Percentiles rank a stretch among this genome's conserved stretches.
Evolutionary conservation across 2,329 filamentous ascomycete genomes (phyloP).

Genomic region (Nemania sp.): DNA sequence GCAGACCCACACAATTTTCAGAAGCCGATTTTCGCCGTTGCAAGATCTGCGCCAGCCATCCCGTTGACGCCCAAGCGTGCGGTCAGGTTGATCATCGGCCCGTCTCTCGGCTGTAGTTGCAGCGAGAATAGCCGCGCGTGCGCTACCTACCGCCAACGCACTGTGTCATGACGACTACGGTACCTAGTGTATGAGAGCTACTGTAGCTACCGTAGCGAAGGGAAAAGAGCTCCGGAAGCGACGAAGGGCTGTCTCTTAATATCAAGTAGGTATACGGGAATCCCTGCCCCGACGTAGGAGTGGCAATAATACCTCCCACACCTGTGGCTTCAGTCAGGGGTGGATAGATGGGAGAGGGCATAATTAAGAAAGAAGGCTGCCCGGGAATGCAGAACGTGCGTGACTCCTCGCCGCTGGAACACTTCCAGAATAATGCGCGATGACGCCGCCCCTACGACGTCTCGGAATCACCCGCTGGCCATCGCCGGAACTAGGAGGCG

Average conservation of each 20-base stretch:
- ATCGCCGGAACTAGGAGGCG: neutral
- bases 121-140: slow-evolving; percentile 19
- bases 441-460: slow-evolving; percentile 16
- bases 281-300: too few species aligned
- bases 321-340: too few species aligned
- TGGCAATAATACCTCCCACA: slow-evolving; percentile 7
- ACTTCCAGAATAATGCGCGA: slow-evolving; percentile 25
- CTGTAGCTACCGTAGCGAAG: too few species aligned
- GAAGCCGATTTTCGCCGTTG: slow-evolving; percentile 21
- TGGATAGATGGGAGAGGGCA: neutral
- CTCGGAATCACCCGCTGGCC: slow-evolving; percentile 15
- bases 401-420: slow-evolving; percentile 16
- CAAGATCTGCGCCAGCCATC: slow-evolving; percentile 13
- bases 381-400: too few species aligned
- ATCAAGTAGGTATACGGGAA: too few species aligned
- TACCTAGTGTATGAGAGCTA: too few species aligned
- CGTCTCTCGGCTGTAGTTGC: slow-evolving; percentile 23
- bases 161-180: too few species aligned
- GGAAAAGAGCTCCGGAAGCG: too few species aligned
- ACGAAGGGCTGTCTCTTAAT: too few species aligned
- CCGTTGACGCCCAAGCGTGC: neutral
- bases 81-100: slow-evolving; percentile 24
- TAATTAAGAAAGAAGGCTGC: too few species aligned
- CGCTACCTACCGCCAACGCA: too few species aligned
- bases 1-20: neutral